A percentile compares a stretch with the other conserved stretches of the same genome.
Evolutionary conservation across 139 green algal species (phyloP).

Genomic region (Chlorella vulgaris): DNA sequence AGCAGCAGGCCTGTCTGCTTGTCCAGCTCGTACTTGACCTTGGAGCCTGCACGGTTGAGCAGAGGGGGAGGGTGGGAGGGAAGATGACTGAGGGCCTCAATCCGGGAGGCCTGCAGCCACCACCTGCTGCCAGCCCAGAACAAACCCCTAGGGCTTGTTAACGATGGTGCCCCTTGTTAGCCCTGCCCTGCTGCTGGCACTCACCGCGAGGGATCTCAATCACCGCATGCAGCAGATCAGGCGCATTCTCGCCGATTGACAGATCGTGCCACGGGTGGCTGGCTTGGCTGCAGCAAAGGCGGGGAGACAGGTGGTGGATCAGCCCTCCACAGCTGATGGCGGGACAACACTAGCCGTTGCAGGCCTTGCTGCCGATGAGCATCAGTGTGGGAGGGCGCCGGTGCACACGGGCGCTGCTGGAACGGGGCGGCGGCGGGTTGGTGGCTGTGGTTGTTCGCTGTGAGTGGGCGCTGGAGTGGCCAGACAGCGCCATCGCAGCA

Average conservation of each 20-base stretch:
- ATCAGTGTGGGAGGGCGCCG: not conserved
- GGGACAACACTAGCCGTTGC: no score
- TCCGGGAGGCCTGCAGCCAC: no score
- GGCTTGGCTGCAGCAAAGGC: slow-evolving; percentile 27
- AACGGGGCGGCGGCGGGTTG: not conserved
- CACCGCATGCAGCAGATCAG: slow-evolving; percentile 78
- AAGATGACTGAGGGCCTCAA: no score
- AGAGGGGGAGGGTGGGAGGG: no score
- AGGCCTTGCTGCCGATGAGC: not conserved
- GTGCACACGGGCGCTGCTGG: not conserved
- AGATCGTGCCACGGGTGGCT: slow-evolving; percentile 87
- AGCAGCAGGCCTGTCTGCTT: slow-evolving; percentile 77
- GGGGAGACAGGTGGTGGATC: not conserved
- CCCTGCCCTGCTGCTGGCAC: no score
- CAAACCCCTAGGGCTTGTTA: no score
- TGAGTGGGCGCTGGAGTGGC: no score
- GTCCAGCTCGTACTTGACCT: slow-evolving; percentile 97
- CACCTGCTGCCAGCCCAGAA: no score
- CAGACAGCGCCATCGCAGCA: no score
- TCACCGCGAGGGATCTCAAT: slow-evolving; percentile 94
- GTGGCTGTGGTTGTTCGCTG: not conserved
- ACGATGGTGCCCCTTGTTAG: no score
- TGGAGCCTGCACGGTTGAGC: no score
- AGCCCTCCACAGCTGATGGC: no score
- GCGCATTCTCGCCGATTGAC: slow-evolving; percentile 72